A percentile compares a stretch with the other conserved stretches of the same genome.
Conservation (phyloP, 495 filamentous ascomycete species). For the Neurospora hispaniola region DNA sequence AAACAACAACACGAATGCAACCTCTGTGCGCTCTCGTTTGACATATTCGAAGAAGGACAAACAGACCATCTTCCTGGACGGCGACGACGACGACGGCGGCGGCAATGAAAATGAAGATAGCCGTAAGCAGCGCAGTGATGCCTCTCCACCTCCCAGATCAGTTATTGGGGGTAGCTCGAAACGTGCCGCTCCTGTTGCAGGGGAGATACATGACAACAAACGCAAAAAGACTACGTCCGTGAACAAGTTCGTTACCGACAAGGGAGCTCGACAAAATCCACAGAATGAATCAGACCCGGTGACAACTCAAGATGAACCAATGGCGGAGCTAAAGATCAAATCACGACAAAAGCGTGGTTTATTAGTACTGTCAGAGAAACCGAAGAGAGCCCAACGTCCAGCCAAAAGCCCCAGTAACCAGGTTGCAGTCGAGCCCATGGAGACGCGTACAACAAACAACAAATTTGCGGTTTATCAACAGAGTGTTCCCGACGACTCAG, state of each 20-base stretch:
- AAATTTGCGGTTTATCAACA: neutral
- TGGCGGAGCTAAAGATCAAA: constrained; percentile 31
- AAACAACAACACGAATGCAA: neutral
- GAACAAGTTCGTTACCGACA: neutral
- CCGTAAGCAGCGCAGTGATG: neutral
- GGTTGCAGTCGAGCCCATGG: neutral
- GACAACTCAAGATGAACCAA: constrained; percentile 14
- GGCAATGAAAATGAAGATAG: too few species aligned
- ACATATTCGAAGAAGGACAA: neutral
- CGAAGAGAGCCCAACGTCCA: constrained; percentile 1
- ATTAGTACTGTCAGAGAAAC: constrained; percentile 24
- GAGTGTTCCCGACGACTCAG: neutral
- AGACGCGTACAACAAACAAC: neutral
- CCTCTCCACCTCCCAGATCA: neutral
- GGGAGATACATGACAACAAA: neutral
- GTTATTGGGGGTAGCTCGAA: neutral
- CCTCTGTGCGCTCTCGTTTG: neutral
- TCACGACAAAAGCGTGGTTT: constrained; percentile 33
- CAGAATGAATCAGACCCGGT: neutral
- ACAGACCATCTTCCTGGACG: constrained; percentile 9
- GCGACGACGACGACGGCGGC: constrained; percentile 5
- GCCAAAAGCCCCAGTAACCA: neutral
- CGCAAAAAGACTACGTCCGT: neutral
- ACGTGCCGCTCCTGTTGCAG: neutral
- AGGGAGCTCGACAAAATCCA: neutral